Evolutionary conservation across 306 rosid genomes (phyloP).

Genomic region (Bauhinia variegata): DNA sequence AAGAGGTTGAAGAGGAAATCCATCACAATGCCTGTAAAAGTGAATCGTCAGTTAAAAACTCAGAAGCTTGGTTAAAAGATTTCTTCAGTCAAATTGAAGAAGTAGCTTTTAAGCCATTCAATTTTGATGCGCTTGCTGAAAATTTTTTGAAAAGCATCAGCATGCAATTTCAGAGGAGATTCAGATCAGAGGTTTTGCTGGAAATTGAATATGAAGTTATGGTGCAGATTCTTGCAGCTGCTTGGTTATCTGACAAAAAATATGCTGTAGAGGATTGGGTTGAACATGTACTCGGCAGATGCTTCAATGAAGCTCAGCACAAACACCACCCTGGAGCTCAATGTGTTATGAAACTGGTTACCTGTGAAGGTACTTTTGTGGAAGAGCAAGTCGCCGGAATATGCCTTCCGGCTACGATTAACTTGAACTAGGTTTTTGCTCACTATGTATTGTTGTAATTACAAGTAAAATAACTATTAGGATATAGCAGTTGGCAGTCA

Average conservation of each 20-base stretch:
- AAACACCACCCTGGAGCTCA: slow-evolving; percentile 44
- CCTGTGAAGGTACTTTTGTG: slow-evolving; percentile 46
- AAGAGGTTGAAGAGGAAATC: slow-evolving; percentile 55
- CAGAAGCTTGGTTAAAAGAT: slow-evolving; percentile 69
- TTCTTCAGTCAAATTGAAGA: slow-evolving; percentile 59
- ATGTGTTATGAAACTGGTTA: slow-evolving; percentile 53
- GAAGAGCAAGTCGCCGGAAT: slow-evolving; percentile 60
- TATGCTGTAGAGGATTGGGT: slow-evolving; percentile 68
- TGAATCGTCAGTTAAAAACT: slow-evolving; percentile 54
- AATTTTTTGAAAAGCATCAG: slow-evolving; percentile 54
- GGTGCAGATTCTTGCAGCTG: slow-evolving; percentile 82
- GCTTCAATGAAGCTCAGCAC: slow-evolving; percentile 57
- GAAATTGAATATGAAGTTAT: slow-evolving; percentile 72
- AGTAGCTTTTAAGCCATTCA: slow-evolving; percentile 62
- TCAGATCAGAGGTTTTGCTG: slow-evolving; percentile 47
- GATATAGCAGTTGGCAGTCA: slow-evolving; percentile 44
- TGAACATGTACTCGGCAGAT: slow-evolving; percentile 60
- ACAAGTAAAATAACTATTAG: slow-evolving; percentile 66
- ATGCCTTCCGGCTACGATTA: slow-evolving; percentile 80
- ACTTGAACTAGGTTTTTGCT: slow-evolving; percentile 54
- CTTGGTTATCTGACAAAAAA: slow-evolving; percentile 71
- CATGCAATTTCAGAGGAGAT: slow-evolving; percentile 45
- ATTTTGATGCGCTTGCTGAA: slow-evolving; percentile 70
- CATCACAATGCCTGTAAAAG: slow-evolving; percentile 40
- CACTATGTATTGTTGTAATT: slow-evolving; percentile 56